Base-by-base conservation (phyloP, 2,329 filamentous ascomycete genomes). In the Rhynchosporium agropyri region DNA sequence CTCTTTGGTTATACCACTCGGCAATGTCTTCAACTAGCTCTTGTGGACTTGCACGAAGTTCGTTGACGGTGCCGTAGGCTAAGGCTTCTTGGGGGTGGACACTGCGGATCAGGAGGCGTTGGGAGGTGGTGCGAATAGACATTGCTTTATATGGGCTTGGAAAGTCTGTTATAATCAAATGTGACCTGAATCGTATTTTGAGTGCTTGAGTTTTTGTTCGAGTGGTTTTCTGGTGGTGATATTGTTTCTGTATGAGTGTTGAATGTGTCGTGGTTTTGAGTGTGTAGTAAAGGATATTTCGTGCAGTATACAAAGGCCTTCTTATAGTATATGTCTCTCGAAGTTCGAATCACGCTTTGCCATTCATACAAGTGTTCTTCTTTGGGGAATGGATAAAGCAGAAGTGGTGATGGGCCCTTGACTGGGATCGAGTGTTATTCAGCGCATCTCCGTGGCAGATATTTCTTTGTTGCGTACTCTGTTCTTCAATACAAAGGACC, bases 21-120 rank as follows among this genome's bases (percentile, higher is more conserved):
- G 33, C 29, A 31, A 31, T 38, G n/a, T 53, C 50, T 4, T 10
- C 7, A 26, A 40, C 31, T 33, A 53, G n/a, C 20, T 33, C 20
- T 20, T 40, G 33, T 10, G 50, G 50, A 10, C 33, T 12, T 1
- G 9, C n/a, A 3, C n/a, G 50, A 20, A 38, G 15, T 5, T 38
- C 15, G n/a, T 53, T 53, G 50, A 53, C 38, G 9, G 3, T 38
- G 33, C 50, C 50, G 9, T 53, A 53, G 33, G 33, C 50, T 38
- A 38, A n/a, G 6, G 31, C 26, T 36, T 53, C 50, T 10, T 53
- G 8, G 4, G 15, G 31, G 3, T 8, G 13, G 20, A 10, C 12
- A n/a, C 50, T 38, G n/a, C 50, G n/a, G 33, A 53, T 12, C 8
- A 53, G 33, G 33, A 38, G 33, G 33, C 50, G 33, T 7, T 9